Conservation (phyloP, 164 flowering plant species). For the Pachysandra terminalis region DNA sequence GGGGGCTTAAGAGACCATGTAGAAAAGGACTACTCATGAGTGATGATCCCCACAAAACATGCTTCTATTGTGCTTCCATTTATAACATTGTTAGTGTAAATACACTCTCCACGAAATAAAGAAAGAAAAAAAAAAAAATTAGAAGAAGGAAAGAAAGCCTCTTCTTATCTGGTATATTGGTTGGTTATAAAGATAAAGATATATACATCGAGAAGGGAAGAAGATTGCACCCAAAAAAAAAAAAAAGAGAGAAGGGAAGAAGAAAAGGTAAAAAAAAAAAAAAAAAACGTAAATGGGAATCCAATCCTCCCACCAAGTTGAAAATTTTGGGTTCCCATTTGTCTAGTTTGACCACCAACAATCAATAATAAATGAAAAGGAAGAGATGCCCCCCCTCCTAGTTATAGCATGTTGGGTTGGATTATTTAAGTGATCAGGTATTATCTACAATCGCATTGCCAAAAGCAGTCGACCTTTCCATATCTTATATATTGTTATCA, state of each 20-base stretch:
- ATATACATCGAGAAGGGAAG: no score
- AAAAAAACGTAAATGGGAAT: constrained; percentile 13
- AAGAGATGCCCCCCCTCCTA: constrained; percentile 12
- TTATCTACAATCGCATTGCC: background rate
- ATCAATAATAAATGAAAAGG: constrained; percentile 16
- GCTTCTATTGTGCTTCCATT: background rate
- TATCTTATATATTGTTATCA: background rate
- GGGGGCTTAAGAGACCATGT: constrained; percentile 11
- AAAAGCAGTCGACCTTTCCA: background rate
- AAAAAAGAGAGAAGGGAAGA: no score
- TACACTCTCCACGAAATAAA: background rate
- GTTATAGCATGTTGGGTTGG: constrained; percentile 16
- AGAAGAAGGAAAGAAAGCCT: constrained; percentile 13
- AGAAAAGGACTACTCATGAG: constrained; percentile 24
- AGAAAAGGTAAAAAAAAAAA: no score
- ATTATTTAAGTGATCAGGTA: background rate
- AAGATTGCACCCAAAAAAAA: no score
- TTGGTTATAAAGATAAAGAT: constrained; percentile 15
- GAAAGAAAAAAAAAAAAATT: background rate
- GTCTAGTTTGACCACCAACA: constrained; percentile 22
- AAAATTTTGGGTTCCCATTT: constrained; percentile 1
- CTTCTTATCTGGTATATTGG: constrained; percentile 20
- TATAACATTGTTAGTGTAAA: background rate
- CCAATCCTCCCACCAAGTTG: constrained; percentile 25
- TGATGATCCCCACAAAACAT: constrained; percentile 4